Base-by-base conservation (phyloP, 257 asterid genomes). In the Rehmannia glutinosa region DNA sequence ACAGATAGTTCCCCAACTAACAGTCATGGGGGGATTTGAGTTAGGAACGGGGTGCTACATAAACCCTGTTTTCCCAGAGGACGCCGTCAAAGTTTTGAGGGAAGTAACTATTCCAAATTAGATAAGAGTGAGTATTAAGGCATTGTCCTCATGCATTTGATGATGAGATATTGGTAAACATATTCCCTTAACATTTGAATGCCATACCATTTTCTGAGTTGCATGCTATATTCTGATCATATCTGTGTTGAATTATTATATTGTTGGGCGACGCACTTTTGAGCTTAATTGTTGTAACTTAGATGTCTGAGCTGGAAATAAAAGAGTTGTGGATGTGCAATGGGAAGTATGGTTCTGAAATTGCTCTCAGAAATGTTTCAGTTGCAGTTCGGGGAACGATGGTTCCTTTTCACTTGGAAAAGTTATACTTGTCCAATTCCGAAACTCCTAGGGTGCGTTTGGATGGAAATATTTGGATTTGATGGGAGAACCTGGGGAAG, bases 41-140 rank as follows among this genome's bases (percentile, higher is more conserved):
- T 68, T 89, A 43, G 97, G 88, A 9, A 79, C 84, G 0, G 99
- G 99, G 2, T 94, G 99, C 78, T 77, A 75, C 73, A 87, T 94
- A 62, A 94, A 94, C 75, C 97, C 99, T 3, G 88, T 94, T 79
- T 82, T 91, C 62, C 97, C 99, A 0, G 97, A 94, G 82, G 99
- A 88, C 73, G 99, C 97, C 20, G 97, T 96, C 0, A 81, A 85
- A 76, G 78, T 94, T 42, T 70, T 94, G 79, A 84, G 87, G 75
- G 92, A 84, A 64, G 96, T 86, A 27, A 73, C 66, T 27, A 60
- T 78, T 58, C 74, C 75, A 17, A 66, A 72, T 66, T 58, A 71
- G 66, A 8, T 23, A 68, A 3, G 30, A 13, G 38, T 47, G n/a
- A 47, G 23, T 38, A 20, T 9, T 5, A 50, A 67, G 36, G 41